Evolutionary conservation across 208 protist species (phyloP), one percentile per base, ranked within the genome.

Genomic region (Leishmania major): DNA sequence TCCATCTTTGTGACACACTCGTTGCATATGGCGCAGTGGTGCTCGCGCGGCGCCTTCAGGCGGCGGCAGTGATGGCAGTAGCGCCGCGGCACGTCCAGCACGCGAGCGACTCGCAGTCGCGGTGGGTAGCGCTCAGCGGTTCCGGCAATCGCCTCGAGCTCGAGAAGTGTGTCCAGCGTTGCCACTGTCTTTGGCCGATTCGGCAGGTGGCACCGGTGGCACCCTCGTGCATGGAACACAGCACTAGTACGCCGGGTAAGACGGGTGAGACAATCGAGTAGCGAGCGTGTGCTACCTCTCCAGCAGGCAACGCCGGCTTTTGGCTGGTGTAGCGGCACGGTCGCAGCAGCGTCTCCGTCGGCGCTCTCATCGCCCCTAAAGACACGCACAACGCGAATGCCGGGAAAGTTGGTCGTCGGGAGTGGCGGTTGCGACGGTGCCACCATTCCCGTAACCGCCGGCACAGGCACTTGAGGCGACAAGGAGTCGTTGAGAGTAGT

Each of bases 21-120:
- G 51, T 88, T 77, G 79, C 96, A 98, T 40, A 94, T 60, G 2
- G 71, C 64, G 80, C 96, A 98, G 88, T 98, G 96, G 59, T 96
- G 92, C 84, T 97, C 94, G 22, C 96, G 87, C 45, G 94, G 95
- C 0, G 95, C 93, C 83, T 97, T 97, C 67, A 91, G 87, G n/a
- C 93, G 91, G 25, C 85, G 71, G 80, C 95, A 97, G 51, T 77
- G 76, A 22, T 70, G 28, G 77, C 95, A 97, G 76, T 88, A 95
- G 40, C 95, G 92, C 7, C 86, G 83, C 35, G 95, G 90, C 25
- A 49, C 74, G 59, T 96, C 91, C 3, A 97, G 84, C 76, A 97
- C 74, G 22, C 79, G 84, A 49, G 43, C 55, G 17, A 79, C 84
- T 55, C 88, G 84, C 84, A 92, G 82, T 1, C 66, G 71, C 19